Conservation (phyloP, 305 asterid species). For the Fraxinus ornus region DNA sequence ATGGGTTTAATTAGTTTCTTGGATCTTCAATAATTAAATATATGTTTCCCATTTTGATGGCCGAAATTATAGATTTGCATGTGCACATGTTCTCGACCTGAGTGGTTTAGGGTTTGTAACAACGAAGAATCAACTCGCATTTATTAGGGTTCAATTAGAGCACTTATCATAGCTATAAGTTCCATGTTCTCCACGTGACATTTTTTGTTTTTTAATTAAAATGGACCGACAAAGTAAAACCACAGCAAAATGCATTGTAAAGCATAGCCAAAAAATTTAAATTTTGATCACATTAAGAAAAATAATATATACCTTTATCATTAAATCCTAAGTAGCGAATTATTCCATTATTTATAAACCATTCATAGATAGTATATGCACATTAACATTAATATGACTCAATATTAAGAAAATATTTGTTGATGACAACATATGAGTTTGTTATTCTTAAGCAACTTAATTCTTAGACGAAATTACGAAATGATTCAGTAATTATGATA, state of each 20-base stretch:
- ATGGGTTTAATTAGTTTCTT: background rate
- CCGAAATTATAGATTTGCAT: slow-evolving; percentile 40
- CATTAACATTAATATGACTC: too few species aligned
- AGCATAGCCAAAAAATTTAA: too few species aligned
- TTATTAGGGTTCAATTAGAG: slow-evolving; percentile 35
- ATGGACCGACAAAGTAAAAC: slow-evolving; percentile 3
- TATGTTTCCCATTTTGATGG: background rate
- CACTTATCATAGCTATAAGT: slow-evolving; percentile 19
- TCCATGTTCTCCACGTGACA: slow-evolving; percentile 49
- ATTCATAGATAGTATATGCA: too few species aligned
- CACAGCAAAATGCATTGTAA: background rate
- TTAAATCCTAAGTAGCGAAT: too few species aligned
- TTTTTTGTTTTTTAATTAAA: background rate
- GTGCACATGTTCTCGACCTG: slow-evolving; percentile 42
- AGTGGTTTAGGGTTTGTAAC: slow-evolving; percentile 21
- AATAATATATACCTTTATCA: too few species aligned
- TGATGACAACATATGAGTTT: too few species aligned
- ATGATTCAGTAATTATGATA: too few species aligned
- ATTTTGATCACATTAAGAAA: too few species aligned
- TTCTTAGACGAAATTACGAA: too few species aligned
- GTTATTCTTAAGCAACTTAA: too few species aligned
- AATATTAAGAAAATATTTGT: too few species aligned
- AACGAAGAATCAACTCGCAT: slow-evolving; percentile 25
- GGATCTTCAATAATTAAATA: background rate
- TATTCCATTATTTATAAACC: too few species aligned